Evolutionary conservation across 495 filamentous ascomycete species (phyloP).

Genomic region (Collariella sp.): DNA sequence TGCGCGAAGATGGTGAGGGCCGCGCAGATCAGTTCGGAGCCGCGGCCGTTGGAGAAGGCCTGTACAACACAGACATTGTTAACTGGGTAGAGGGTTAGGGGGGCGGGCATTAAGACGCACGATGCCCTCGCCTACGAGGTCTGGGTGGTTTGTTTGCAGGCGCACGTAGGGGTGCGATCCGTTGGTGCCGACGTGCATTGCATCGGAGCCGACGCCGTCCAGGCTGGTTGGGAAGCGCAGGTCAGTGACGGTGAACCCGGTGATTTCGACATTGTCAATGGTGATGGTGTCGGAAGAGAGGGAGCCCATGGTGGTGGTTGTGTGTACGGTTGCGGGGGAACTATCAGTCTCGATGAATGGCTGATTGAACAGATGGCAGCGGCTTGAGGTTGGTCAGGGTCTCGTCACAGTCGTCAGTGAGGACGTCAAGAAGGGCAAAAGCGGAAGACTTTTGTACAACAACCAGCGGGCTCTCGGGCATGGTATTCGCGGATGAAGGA

Average conservation of each 20-base stretch:
- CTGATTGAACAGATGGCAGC: no score
- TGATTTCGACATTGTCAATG: conserved; percentile 41
- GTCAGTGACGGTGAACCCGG: conserved; percentile 65
- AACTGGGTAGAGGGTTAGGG: neutral
- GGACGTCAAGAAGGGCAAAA: no score
- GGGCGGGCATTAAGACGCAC: conserved; percentile 39
- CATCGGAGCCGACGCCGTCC: conserved; percentile 88
- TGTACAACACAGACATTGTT: conserved; percentile 19
- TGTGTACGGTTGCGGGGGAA: neutral
- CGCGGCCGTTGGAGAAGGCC: conserved; percentile 93
- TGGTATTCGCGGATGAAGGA: no score
- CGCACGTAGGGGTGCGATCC: conserved; percentile 90
- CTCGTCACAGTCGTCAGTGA: no score
- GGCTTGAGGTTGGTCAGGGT: no score
- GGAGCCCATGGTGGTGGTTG: neutral
- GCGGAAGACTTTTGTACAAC: no score
- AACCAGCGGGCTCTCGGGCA: no score
- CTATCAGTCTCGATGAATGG: neutral
- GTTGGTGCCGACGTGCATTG: conserved; percentile 91
- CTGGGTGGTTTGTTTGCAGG: conserved; percentile 62
- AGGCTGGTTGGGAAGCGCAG: conserved; percentile 90
- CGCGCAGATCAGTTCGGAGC: conserved; percentile 82
- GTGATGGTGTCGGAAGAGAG: conserved; percentile 49
- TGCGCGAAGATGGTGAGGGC: conserved; percentile 68
- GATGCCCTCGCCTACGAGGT: conserved; percentile 73